phyloP scores from a whole-genome alignment of 2,329 filamentous ascomycete species.

The Helicocarpus griseus region DNA sequence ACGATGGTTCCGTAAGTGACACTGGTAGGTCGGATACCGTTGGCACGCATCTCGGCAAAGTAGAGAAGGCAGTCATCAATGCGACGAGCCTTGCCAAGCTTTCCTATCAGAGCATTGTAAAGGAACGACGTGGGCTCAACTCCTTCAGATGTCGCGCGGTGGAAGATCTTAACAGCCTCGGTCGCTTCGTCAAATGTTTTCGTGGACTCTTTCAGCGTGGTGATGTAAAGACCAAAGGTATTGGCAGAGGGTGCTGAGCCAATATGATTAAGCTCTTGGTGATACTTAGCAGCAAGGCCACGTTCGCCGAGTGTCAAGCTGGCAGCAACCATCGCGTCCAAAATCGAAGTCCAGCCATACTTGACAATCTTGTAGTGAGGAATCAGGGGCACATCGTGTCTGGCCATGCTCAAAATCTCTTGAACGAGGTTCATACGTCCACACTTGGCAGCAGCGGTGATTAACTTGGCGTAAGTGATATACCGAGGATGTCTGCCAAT shows the following conservation, averaged over 20 bases:
- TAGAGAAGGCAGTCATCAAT: constrained; percentile 98
- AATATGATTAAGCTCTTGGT: constrained; percentile 84
- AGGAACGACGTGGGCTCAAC: constrained; percentile 94
- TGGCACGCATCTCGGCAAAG: constrained; percentile 91
- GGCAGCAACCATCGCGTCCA: constrained; percentile 93
- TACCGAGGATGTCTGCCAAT: constrained; percentile 86
- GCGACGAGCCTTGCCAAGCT: constrained; percentile 92
- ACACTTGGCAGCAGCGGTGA: constrained; percentile 77
- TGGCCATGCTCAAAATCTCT: constrained; percentile 82
- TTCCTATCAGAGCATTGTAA: constrained; percentile 96
- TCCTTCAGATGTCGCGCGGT: constrained; percentile 82
- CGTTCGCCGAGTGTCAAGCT: constrained; percentile 78
- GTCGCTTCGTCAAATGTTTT: constrained; percentile 97
- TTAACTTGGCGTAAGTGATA: constrained; percentile 93
- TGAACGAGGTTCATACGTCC: constrained; percentile 72
- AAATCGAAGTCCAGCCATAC: constrained; percentile 91
- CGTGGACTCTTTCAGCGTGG: constrained; percentile 92
- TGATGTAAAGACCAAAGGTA: constrained; percentile 97
- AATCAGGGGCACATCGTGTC: constrained; percentile 75
- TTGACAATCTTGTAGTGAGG: constrained; percentile 77
- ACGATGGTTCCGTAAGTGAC: constrained; percentile 98
- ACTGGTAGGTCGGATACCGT: constrained; percentile 88
- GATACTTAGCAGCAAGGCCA: constrained; percentile 70
- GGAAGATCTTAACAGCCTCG: constrained; percentile 95
- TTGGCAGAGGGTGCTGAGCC: constrained; percentile 89